phyloP scores from a whole-genome alignment of 2,329 filamentous ascomycete species.

The Scopulariopsis brevicaulis region DNA sequence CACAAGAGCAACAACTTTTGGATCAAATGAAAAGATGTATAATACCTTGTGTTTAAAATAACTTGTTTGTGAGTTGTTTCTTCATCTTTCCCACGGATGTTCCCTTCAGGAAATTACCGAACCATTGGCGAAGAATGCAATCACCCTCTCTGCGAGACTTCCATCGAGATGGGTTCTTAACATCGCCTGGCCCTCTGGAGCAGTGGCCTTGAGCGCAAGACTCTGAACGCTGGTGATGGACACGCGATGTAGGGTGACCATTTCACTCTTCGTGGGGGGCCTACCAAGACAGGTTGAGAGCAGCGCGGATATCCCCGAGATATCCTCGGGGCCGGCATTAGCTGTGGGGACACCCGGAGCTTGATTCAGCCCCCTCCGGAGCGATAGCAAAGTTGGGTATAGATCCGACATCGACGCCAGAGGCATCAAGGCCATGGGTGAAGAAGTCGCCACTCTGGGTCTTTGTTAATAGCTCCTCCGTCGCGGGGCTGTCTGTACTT shows the following conservation, averaged over 20 bases:
- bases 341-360: neutral
- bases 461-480: neutral
- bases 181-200: constrained; percentile 8
- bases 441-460: constrained; percentile 17
- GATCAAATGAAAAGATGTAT: too few relatives aligned
- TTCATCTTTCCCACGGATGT: neutral
- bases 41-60: too few relatives aligned
- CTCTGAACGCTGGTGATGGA: constrained; percentile 13
- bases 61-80: neutral
- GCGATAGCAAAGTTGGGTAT: constrained; percentile 22
- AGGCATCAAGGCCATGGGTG: constrained; percentile 30
- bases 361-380: constrained; percentile 14
- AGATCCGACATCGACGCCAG: constrained; percentile 23
- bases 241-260: constrained; percentile 17
- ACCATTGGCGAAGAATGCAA: constrained; percentile 15
- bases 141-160: constrained; percentile 15
- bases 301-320: constrained; percentile 9
- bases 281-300: constrained; percentile 12
- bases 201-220: constrained; percentile 12
- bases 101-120: neutral
- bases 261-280: constrained; percentile 13
- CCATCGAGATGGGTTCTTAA: constrained; percentile 17
- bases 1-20: too few relatives aligned
- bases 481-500: constrained; percentile 7
- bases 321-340: constrained; percentile 5